Evolutionary conservation across 179 eudicot genomes (phyloP), one percentile per base, ranked within the genome.

Genomic region (Silene noctiflora): DNA sequence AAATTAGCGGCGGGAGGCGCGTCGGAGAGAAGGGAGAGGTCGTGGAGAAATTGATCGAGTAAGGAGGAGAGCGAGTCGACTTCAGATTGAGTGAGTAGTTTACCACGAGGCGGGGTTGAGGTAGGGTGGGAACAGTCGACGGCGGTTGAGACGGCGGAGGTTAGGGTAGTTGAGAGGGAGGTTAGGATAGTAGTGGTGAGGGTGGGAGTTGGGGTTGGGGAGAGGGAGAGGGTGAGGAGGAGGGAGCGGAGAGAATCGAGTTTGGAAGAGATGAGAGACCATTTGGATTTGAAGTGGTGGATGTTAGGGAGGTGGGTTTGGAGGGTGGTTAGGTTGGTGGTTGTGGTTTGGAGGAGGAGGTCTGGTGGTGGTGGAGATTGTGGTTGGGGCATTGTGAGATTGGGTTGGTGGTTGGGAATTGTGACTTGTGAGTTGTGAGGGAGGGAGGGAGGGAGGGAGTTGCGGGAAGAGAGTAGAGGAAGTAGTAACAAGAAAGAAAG

Each of bases 81-180:
- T 78, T 92, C 92, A 76, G 85, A 89, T 35, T 94, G 97, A 44
- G 98, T 91, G 4, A 80, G 83, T 74, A 94, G 91, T 71, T 92
- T 90, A 9, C 97, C 97, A 24, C 51, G 66, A 13, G 88, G 83
- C 1, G 87, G 86, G 6, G 71, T 11, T 0, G 84, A 78, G 20
- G 75, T 4, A 0, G 79, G 71, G 21, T 51, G 21, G 9, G 76
- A 80, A 77, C 95, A 91, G 70, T 75, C 46, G 0, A 24, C 80
- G 33, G 69, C 70, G 33, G 79, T 27, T n/a, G 81, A 68, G 35
- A 64, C 42, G 14, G 88, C 79, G 72, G 53, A 89, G 59, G 67
- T 7, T 4, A 73, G 21, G 58, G 80, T 53, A 75, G 73, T 27
- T 69, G 84, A 22, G 53, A 85, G 81, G 46, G 84, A 76, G 21